Evolutionary conservation across 805 yeast genomes (phyloP).

Genomic region (Naumovozyma baii): DNA sequence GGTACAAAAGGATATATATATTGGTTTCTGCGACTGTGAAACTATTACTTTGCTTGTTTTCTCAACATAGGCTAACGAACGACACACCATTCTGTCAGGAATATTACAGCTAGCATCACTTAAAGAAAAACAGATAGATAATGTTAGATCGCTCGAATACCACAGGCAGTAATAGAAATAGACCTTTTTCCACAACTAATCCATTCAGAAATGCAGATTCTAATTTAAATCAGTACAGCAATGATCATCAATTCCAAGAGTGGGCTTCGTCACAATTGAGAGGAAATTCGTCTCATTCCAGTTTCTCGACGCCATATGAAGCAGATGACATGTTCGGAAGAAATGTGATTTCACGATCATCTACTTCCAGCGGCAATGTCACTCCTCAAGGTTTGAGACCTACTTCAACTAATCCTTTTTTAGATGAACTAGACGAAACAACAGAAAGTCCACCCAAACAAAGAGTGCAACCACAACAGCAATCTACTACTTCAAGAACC

Average conservation of each 20-base stretch:
- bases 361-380: slow-evolving; percentile 27
- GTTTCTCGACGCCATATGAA: slow-evolving; percentile 4
- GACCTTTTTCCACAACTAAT: slow-evolving; percentile 53
- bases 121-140: background rate
- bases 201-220: slow-evolving; percentile 49
- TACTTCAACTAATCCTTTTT: slow-evolving; percentile 27
- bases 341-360: slow-evolving; percentile 12
- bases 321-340: slow-evolving; percentile 13
- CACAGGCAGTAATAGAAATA: slow-evolving; percentile 9
- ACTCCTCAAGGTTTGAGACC: slow-evolving; percentile 21
- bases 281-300: slow-evolving; percentile 4
- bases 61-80: too few species aligned
- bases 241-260: slow-evolving; percentile 38
- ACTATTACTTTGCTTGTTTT: too few species aligned
- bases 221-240: slow-evolving; percentile 21
- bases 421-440: slow-evolving; percentile 18
- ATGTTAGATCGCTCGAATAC: slow-evolving; percentile 19
- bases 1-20: too few species aligned
- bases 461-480: slow-evolving; percentile 1
- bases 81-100: too few species aligned
- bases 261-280: slow-evolving; percentile 37
- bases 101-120: too few species aligned
- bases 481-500: background rate
- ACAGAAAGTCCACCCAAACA: slow-evolving; percentile 3
- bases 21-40: too few species aligned